Conservation (phyloP, 345 rosid genomes). For the Tarenaya hassleriana region DNA sequence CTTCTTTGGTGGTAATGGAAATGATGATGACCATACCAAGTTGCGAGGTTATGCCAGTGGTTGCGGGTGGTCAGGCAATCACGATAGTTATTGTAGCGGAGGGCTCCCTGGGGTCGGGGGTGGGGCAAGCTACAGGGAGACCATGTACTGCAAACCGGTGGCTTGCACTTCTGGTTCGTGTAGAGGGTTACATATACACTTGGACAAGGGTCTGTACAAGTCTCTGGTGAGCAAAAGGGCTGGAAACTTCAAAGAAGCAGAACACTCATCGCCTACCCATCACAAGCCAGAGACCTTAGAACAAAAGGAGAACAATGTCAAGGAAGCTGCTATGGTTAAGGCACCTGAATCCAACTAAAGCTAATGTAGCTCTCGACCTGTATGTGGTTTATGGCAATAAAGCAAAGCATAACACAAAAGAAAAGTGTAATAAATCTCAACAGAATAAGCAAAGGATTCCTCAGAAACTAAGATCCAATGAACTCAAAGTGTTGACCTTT, state of each 20-base stretch:
- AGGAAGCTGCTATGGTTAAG: constrained; percentile 25
- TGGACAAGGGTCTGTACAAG: constrained; percentile 25
- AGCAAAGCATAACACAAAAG: background rate
- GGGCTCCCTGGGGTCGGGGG: too few species aligned
- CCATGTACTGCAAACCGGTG: too few species aligned
- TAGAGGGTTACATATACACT: constrained; percentile 12
- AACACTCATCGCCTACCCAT: background rate
- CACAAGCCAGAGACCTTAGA: background rate
- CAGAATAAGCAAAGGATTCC: background rate
- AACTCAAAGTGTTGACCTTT: background rate
- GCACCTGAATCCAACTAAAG: constrained; percentile 25
- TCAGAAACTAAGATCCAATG: background rate
- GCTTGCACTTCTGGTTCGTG: too few species aligned
- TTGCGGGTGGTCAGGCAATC: too few species aligned
- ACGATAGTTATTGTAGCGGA: too few species aligned
- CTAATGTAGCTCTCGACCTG: background rate
- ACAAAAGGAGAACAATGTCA: constrained; percentile 10
- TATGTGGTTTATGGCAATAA: constrained; percentile 8
- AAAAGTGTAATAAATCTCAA: constrained; percentile 11
- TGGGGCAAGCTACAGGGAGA: too few species aligned
- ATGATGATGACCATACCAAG: constrained; percentile 17
- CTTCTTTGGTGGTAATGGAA: constrained; percentile 7
- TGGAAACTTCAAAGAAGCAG: constrained; percentile 1
- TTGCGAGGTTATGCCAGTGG: constrained; percentile 20
- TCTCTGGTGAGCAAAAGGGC: constrained; percentile 15